Conservation (phyloP, 139 green algal genomes). For the Coelastrella sp. region DNA sequence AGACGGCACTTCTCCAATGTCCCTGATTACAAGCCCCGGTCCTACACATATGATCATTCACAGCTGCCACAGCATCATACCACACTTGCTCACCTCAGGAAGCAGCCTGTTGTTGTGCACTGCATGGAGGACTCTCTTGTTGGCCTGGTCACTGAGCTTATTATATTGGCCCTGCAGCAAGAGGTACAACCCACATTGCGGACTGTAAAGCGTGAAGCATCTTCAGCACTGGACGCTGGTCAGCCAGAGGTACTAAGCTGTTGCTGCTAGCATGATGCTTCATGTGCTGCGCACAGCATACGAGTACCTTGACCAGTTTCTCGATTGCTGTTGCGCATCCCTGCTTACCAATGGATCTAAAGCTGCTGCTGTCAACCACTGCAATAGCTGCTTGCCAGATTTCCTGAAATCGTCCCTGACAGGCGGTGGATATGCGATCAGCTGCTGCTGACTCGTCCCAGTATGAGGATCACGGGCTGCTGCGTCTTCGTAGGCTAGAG, state of each 20-base stretch:
- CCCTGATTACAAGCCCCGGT: too few relatives aligned
- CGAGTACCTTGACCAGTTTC: too few relatives aligned
- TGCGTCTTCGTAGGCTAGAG: not conserved
- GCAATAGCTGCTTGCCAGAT: constrained; percentile 14
- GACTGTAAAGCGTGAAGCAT: not conserved
- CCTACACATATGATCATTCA: too few relatives aligned
- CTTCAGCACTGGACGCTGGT: too few relatives aligned
- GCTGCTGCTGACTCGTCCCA: not conserved
- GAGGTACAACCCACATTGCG: too few relatives aligned
- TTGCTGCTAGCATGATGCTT: too few relatives aligned
- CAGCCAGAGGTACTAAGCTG: too few relatives aligned
- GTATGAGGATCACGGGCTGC: not conserved
- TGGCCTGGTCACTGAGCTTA: constrained; percentile 39
- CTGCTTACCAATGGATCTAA: constrained; percentile 31
- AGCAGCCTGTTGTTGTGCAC: constrained; percentile 29
- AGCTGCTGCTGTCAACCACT: constrained; percentile 25
- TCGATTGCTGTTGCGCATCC: too few relatives aligned
- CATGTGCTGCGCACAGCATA: too few relatives aligned
- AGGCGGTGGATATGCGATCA: constrained; percentile 2
- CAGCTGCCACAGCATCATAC: too few relatives aligned
- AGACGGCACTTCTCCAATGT: too few relatives aligned
- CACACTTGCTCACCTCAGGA: not conserved
- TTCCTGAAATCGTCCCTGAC: not conserved
- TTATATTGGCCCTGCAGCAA: not conserved
- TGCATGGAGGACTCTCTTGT: constrained; percentile 37